Evolutionary conservation across 805 yeast species (phyloP).

Genomic region (Saturnispora besseyi): DNA sequence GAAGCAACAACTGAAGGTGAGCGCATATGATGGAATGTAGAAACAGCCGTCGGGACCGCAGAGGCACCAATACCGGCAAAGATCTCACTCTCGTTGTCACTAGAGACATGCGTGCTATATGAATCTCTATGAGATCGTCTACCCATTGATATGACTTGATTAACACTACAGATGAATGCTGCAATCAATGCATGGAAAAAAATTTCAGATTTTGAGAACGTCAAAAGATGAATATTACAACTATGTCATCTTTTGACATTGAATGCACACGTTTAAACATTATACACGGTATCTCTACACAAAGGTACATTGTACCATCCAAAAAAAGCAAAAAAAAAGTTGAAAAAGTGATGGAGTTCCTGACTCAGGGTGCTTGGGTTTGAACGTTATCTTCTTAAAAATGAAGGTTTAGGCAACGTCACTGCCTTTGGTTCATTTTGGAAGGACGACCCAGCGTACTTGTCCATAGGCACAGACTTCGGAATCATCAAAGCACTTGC

Average conservation of each 20-base stretch:
- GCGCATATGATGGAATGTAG: constrained; percentile 55
- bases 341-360: not conserved
- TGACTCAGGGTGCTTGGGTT: not conserved
- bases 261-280: not conserved
- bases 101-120: not conserved
- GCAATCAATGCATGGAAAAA: not conserved
- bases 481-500: constrained; percentile 11
- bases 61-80: constrained; percentile 73
- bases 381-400: constrained; percentile 17
- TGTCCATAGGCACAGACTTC: constrained; percentile 14
- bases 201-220: not conserved
- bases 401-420: constrained; percentile 48
- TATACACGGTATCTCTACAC: not conserved
- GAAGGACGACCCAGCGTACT: constrained; percentile 50
- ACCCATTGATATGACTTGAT: not conserved
- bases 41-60: constrained; percentile 67
- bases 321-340: not conserved
- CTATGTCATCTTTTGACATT: not conserved
- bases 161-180: not conserved
- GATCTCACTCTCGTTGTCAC: constrained; percentile 57
- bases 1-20: constrained; percentile 10
- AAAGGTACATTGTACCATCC: not conserved
- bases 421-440: constrained; percentile 49
- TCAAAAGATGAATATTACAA: not conserved
- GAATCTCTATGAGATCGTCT: constrained; percentile 5